These are phyloP conservation scores for Serendipita sp. DNA, from an alignment of 768 basidiomycete genomes.

Conservation along the genomic window DNA sequence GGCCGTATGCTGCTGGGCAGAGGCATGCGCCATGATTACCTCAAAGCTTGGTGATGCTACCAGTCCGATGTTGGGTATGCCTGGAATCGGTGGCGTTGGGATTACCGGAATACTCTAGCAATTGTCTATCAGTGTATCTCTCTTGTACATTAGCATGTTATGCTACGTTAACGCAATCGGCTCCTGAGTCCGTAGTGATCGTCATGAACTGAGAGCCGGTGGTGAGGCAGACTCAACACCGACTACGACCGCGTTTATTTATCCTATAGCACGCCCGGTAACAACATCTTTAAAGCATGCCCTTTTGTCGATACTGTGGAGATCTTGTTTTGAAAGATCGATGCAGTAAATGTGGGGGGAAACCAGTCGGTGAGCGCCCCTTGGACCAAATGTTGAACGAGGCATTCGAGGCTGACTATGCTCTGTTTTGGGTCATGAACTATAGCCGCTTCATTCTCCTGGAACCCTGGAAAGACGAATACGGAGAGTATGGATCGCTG, in stretches of 20 bases:
- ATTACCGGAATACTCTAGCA: background rate
- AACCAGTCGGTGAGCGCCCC: slow-evolving; percentile 44
- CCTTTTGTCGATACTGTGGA: slow-evolving; percentile 74
- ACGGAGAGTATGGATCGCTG: slow-evolving; percentile 43
- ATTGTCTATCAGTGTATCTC: no score
- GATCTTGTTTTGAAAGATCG: slow-evolving; percentile 50
- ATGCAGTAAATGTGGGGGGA: slow-evolving; percentile 70
- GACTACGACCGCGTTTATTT: background rate
- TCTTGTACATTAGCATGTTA: no score
- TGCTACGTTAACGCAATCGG: no score
- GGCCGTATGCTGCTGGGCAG: slow-evolving; percentile 11
- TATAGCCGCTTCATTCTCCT: slow-evolving; percentile 17
- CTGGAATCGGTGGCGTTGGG: slow-evolving; percentile 10
- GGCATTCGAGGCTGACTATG: background rate
- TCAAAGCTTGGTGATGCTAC: slow-evolving; percentile 5
- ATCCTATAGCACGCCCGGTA: background rate
- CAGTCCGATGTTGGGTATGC: slow-evolving; percentile 6
- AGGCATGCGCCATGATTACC: slow-evolving; percentile 8
- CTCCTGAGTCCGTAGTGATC: no score
- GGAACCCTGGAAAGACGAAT: slow-evolving; percentile 34
- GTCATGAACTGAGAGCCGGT: no score
- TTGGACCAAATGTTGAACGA: background rate
- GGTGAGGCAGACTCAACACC: background rate
- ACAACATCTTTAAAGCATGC: slow-evolving; percentile 35
- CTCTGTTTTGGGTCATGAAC: slow-evolving; percentile 9